phyloP scores from a whole-genome alignment of 2,329 filamentous ascomycete species.

The Colletotrichum chrysophilum region DNA sequence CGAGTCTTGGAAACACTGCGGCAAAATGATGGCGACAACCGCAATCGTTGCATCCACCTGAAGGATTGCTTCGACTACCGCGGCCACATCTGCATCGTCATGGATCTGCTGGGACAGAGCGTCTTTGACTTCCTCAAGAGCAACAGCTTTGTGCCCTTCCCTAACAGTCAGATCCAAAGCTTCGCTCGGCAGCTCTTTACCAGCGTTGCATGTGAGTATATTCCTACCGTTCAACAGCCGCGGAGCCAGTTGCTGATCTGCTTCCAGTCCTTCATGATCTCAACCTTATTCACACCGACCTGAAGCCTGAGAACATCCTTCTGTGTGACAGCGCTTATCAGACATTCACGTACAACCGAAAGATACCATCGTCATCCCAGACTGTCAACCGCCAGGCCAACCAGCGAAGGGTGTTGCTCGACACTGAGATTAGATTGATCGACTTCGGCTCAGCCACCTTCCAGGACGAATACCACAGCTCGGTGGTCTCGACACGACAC shows the following conservation, averaged over 20 bases:
- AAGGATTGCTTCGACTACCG: slow-evolving; percentile 97
- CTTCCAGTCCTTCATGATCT: slow-evolving; percentile 86
- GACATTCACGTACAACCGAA: slow-evolving; percentile 73
- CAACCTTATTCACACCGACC: slow-evolving; percentile 91
- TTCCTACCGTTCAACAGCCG: neutral
- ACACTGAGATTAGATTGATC: slow-evolving; percentile 73
- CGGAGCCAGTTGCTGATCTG: slow-evolving; percentile 20
- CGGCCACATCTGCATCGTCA: slow-evolving; percentile 90
- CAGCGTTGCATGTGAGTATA: slow-evolving; percentile 90
- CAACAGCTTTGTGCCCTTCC: slow-evolving; percentile 94
- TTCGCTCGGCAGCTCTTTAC: slow-evolving; percentile 96
- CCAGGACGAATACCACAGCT: slow-evolving; percentile 75
- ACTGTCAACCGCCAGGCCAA: slow-evolving; percentile 65
- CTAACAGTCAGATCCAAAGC: slow-evolving; percentile 96
- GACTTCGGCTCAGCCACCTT: slow-evolving; percentile 77
- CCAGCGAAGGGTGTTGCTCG: slow-evolving; percentile 68
- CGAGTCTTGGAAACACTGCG: slow-evolving; percentile 90
- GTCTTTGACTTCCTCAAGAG: slow-evolving; percentile 98
- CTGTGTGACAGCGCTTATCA: slow-evolving; percentile 70
- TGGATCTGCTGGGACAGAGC: slow-evolving; percentile 84
- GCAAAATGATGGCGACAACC: slow-evolving; percentile 88
- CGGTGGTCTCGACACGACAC: slow-evolving; percentile 72
- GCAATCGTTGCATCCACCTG: slow-evolving; percentile 96
- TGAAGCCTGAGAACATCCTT: slow-evolving; percentile 75
- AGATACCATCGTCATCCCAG: slow-evolving; percentile 70